A percentile compares a stretch with the other conserved stretches of the same genome.
phyloP scores from a whole-genome alignment of 345 rosid genomes.

The Euphorbia peplus region DNA sequence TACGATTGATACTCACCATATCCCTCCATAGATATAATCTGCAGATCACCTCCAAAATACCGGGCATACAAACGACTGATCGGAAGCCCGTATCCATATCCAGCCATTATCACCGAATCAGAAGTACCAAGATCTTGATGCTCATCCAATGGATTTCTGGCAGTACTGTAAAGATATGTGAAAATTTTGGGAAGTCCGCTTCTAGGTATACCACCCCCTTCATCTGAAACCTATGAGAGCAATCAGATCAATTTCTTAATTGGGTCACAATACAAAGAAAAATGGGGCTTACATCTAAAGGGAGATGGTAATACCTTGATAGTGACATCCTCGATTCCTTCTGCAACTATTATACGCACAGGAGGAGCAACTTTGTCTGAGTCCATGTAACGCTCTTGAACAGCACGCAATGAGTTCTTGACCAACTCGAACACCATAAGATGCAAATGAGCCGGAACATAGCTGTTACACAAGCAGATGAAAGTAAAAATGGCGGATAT shows the following conservation, averaged over 20 bases:
- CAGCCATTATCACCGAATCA: slow-evolving; percentile 85
- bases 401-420: slow-evolving; percentile 92
- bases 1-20: slow-evolving; percentile 62
- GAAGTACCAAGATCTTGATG: slow-evolving; percentile 52
- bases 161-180: slow-evolving; percentile 95
- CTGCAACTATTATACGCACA: slow-evolving; percentile 79
- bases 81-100: slow-evolving; percentile 92
- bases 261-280: background rate
- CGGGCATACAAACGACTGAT: slow-evolving; percentile 93
- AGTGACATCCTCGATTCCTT: slow-evolving; percentile 93
- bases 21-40: slow-evolving; percentile 97
- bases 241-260: slow-evolving; percentile 15
- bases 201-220: slow-evolving; percentile 96
- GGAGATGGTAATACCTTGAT: slow-evolving; percentile 53
- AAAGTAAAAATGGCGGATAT: background rate
- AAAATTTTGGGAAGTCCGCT: slow-evolving; percentile 97
- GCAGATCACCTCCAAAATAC: slow-evolving; percentile 96
- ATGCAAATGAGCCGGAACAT: slow-evolving; percentile 89
- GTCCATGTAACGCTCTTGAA: slow-evolving; percentile 78
- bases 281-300: background rate
- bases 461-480: slow-evolving; percentile 38
- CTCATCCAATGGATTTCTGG: slow-evolving; percentile 82
- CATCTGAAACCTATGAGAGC: slow-evolving; percentile 73
- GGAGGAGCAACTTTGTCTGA: slow-evolving; percentile 78
- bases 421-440: slow-evolving; percentile 95